A percentile compares a stretch with the other conserved stretches of the same genome.
Evolutionary conservation across 495 filamentous ascomycete species (phyloP).

Genomic region (Aspergillus leporis): DNA sequence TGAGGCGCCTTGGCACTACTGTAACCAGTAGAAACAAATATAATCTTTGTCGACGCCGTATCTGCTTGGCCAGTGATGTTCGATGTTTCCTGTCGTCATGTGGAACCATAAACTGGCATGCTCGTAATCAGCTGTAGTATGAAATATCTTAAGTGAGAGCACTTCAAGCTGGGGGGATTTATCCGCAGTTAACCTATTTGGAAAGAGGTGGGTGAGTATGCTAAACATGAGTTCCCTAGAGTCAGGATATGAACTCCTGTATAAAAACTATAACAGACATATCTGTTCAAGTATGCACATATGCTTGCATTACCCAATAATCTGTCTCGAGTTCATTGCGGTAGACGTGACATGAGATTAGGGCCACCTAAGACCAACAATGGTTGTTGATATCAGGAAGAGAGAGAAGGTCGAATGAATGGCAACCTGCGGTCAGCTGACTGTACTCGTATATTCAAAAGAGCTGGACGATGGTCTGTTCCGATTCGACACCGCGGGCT

Average conservation of each 20-base stretch:
- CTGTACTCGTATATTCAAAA: background rate
- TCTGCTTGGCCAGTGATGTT: background rate
- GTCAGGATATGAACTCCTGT: background rate
- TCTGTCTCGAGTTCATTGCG: too few relatives aligned
- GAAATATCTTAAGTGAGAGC: too few relatives aligned
- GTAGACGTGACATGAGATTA: background rate
- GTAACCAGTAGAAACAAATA: background rate
- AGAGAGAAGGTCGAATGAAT: background rate
- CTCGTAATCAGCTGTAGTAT: background rate
- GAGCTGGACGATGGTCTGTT: too few relatives aligned
- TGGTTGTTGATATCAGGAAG: background rate
- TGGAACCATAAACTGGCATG: background rate
- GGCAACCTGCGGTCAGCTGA: background rate
- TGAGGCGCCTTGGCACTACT: background rate
- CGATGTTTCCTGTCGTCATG: background rate
- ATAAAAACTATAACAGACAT: background rate
- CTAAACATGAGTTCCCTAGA: background rate
- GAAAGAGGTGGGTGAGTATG: background rate
- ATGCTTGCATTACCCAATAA: too few relatives aligned
- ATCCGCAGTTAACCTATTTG: background rate
- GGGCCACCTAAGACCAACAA: background rate
- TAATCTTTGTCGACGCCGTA: background rate
- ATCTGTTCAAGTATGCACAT: too few relatives aligned
- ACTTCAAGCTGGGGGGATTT: background rate
- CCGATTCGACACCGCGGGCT: too few relatives aligned